Evolutionary conservation across 345 rosid species (phyloP).

Genomic region (Punica granatum): DNA sequence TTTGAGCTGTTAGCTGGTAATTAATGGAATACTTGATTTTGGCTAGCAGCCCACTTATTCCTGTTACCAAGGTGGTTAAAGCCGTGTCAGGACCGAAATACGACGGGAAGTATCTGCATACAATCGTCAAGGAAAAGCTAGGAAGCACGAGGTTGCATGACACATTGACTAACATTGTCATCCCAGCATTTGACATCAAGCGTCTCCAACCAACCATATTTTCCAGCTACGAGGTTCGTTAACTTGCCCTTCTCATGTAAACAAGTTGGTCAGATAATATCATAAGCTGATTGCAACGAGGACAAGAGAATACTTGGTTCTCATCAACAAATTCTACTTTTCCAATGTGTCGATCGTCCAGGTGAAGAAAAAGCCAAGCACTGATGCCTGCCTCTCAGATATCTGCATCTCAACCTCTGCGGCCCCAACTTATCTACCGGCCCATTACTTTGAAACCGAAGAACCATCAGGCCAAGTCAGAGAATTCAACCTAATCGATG

Average conservation of each 20-base stretch:
- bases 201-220: constrained; percentile 27
- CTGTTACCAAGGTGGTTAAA: constrained; percentile 6
- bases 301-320: not conserved
- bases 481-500: constrained; percentile 30
- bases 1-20: too few relatives aligned
- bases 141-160: constrained; percentile 18
- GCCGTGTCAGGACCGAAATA: constrained; percentile 23
- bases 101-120: constrained; percentile 24
- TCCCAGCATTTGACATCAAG: constrained; percentile 30
- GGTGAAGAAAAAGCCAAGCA: constrained; percentile 11
- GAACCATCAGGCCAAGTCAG: constrained; percentile 9
- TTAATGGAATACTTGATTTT: too few relatives aligned
- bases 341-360: not conserved
- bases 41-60: constrained; percentile 12
- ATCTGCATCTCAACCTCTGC: constrained; percentile 21
- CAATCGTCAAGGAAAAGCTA: constrained; percentile 15
- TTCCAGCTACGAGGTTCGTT: constrained; percentile 17
- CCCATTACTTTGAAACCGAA: constrained; percentile 19
- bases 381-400: constrained; percentile 18
- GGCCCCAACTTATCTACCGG: constrained; percentile 28
- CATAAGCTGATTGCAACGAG: too few relatives aligned
- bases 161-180: constrained; percentile 26
- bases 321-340: too few relatives aligned
- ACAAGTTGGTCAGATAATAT: not conserved
- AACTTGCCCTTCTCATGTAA: too few relatives aligned